phyloP scores from a whole-genome alignment of 2,329 filamentous ascomycete genomes.

The Sporothrix brasiliensis region DNA sequence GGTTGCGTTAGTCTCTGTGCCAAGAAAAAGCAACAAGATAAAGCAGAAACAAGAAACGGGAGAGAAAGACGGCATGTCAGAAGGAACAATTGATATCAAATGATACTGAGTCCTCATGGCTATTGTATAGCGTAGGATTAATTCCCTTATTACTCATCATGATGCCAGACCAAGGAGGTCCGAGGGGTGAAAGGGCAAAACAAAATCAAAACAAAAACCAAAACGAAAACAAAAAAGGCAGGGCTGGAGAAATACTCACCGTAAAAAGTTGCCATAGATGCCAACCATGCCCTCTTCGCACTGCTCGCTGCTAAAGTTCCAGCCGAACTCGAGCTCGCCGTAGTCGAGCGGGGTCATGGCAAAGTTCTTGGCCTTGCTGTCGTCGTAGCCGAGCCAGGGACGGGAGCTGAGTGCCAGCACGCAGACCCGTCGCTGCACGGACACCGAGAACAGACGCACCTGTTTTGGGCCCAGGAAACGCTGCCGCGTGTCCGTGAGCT shows the following conservation, averaged over 20 bases:
- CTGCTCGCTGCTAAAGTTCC: conserved; percentile 95
- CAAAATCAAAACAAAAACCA: conserved; percentile 42
- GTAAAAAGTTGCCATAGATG: conserved; percentile 82
- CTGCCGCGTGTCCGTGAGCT: conserved; percentile 90
- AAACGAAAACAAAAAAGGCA: conserved; percentile 59
- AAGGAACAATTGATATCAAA: conserved; percentile 90
- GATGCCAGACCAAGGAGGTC: conserved; percentile 22
- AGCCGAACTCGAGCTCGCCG: conserved; percentile 84
- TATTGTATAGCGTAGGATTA: conserved; percentile 54
- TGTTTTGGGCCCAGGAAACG: conserved; percentile 91
- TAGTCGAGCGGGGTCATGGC: conserved; percentile 92
- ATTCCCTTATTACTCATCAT: conserved; percentile 64
- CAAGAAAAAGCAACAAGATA: not conserved
- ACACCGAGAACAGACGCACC: conserved; percentile 88
- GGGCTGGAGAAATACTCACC: conserved; percentile 64
- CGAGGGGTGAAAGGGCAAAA: conserved; percentile 35
- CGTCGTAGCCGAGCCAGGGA: conserved; percentile 94
- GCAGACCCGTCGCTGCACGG: conserved; percentile 79
- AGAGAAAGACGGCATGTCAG: conserved; percentile 62
- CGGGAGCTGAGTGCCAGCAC: conserved; percentile 89
- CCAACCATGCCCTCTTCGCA: conserved; percentile 93
- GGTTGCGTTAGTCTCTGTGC: conserved; percentile 42
- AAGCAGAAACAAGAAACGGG: conserved; percentile 29
- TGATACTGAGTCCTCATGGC: conserved; percentile 59
- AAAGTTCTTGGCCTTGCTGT: conserved; percentile 82